These are phyloP conservation scores for Trichosanthes cucumerina DNA, from an alignment of 306 rosid genomes.

Conservation along the genomic window DNA sequence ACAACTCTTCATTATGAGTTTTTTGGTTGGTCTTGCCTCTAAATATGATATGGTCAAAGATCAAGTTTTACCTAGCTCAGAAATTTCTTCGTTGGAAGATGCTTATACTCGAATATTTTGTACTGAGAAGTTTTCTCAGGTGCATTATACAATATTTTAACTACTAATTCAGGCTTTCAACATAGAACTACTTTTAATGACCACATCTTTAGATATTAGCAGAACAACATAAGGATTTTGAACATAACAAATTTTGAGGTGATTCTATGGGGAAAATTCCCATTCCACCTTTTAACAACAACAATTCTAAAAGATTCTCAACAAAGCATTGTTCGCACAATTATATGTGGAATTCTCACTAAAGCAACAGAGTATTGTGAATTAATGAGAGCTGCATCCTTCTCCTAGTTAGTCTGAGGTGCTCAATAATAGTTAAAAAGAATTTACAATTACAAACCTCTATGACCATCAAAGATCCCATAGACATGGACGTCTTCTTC, in stretches of 20 bases:
- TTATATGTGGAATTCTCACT: background rate
- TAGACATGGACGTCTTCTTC: conserved; percentile 57
- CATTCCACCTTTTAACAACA: background rate
- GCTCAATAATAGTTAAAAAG: background rate
- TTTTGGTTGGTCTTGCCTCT: too few relatives aligned
- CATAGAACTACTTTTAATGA: background rate
- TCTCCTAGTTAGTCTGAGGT: background rate
- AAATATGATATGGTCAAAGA: too few relatives aligned
- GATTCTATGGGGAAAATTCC: background rate
- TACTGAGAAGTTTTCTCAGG: too few relatives aligned
- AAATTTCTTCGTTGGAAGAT: too few relatives aligned
- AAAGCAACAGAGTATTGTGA: background rate
- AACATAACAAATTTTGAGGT: background rate
- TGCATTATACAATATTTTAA: background rate
- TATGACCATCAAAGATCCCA: conserved; percentile 91
- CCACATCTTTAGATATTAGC: background rate
- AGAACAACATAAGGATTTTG: background rate
- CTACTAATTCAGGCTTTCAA: background rate
- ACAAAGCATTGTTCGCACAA: background rate
- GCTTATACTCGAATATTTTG: too few relatives aligned
- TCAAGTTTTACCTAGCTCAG: too few relatives aligned
- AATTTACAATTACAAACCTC: conserved; percentile 41
- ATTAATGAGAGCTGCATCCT: background rate
- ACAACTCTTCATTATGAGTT: too few relatives aligned
- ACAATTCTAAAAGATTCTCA: background rate